A percentile compares a stretch with the other conserved stretches of the same genome.
phyloP scores from a whole-genome alignment of 2,329 filamentous ascomycete genomes.

The Ceratocystis alfenasii region DNA sequence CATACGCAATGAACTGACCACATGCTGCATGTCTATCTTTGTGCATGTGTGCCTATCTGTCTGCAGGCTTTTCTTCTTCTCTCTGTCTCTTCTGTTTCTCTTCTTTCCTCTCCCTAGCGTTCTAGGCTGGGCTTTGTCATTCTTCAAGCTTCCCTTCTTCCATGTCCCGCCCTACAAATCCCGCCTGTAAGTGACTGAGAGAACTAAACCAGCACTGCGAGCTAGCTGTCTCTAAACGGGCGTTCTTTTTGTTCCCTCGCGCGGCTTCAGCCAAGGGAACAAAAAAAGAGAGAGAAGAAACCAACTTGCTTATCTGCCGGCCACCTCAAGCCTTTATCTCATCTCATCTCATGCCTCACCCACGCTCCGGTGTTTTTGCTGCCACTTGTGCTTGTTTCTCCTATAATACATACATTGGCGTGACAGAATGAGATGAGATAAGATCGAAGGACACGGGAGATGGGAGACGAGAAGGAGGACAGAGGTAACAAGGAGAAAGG shows the following conservation, averaged over 20 bases:
- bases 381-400: too few species aligned
- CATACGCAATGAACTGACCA: constrained; percentile 2
- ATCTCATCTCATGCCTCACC: neutral
- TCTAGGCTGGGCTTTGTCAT: neutral
- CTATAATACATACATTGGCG: neutral
- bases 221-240: neutral
- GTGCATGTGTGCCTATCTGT: neutral
- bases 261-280: neutral
- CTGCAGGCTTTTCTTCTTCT: neutral
- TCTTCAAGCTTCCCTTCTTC: constrained; percentile 5
- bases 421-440: neutral
- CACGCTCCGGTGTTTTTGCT: neutral
- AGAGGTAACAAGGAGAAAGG: neutral
- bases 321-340: too few species aligned
- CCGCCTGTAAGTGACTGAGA: neutral
- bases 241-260: neutral
- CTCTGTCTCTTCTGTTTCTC: neutral
- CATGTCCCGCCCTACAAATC: neutral
- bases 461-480: neutral
- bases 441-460: neutral
- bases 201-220: neutral
- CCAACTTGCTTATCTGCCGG: too few species aligned
- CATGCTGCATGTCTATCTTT: neutral
- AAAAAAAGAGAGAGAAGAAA: neutral
- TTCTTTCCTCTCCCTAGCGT: neutral